Evolutionary conservation across 2,329 filamentous ascomycete species (phyloP).

Genomic region (Paecilomyces sp.): DNA sequence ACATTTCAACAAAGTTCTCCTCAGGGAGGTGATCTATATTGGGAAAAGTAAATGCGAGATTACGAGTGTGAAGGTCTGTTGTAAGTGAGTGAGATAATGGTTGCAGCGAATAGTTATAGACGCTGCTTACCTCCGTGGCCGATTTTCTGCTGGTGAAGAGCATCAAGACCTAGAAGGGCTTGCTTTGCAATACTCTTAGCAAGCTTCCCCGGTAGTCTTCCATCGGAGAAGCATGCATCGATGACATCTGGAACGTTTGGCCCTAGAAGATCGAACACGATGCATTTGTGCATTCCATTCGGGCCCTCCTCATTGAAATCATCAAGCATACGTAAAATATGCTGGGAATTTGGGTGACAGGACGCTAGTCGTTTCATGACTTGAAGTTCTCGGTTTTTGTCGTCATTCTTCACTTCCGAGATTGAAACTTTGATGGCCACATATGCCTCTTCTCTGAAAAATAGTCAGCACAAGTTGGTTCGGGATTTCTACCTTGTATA

Average conservation of each 20-base stretch:
- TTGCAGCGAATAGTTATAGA: not conserved
- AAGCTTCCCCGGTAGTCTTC: slow-evolving; percentile 23
- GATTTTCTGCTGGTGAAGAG: slow-evolving; percentile 33
- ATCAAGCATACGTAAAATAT: not conserved
- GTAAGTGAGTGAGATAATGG: slow-evolving; percentile 2
- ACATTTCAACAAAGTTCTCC: slow-evolving; percentile 10
- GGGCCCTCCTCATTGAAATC: not conserved
- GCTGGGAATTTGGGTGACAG: too few species aligned
- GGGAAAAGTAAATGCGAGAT: slow-evolving; percentile 18
- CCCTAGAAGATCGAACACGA: not conserved
- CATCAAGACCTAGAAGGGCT: slow-evolving; percentile 27
- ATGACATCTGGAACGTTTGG: not conserved
- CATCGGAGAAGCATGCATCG: not conserved
- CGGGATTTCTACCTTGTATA: too few species aligned
- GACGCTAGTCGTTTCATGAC: too few species aligned
- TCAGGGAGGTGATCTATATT: slow-evolving; percentile 10
- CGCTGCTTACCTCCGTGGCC: slow-evolving; percentile 29
- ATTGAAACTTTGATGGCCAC: too few species aligned
- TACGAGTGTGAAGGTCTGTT: slow-evolving; percentile 21
- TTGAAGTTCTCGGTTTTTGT: too few species aligned
- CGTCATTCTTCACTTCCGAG: too few species aligned
- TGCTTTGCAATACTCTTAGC: slow-evolving; percentile 37
- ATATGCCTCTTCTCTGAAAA: too few species aligned
- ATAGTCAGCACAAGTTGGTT: too few species aligned
- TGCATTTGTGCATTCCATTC: not conserved